Evolutionary conservation across 768 basidiomycete species (phyloP).

Genomic region (Podaxis sp.): DNA sequence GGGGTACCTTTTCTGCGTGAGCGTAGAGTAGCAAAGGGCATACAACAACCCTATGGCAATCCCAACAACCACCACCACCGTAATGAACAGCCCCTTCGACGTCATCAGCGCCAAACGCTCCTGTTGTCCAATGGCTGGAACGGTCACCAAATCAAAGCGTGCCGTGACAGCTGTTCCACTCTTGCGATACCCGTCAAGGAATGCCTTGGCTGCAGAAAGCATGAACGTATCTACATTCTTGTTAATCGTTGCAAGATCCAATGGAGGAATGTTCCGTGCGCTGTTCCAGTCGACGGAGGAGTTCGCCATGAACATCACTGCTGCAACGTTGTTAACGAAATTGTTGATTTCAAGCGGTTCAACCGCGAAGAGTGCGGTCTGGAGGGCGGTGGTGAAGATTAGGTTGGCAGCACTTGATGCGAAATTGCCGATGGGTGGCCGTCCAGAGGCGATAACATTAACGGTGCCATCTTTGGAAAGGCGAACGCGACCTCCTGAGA

Average conservation of each 20-base stretch:
- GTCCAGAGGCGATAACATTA: not conserved
- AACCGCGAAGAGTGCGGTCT: not conserved
- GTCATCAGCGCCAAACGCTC: slow-evolving; percentile 6
- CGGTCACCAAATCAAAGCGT: not conserved
- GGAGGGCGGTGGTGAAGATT: slow-evolving; percentile 6
- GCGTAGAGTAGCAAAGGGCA: not conserved
- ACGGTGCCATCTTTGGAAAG: slow-evolving; percentile 1
- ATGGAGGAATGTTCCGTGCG: slow-evolving; percentile 1
- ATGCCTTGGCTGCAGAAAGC: slow-evolving; percentile 15
- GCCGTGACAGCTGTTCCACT: not conserved
- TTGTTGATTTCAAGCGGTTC: not conserved
- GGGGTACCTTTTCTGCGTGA: slow-evolving; percentile 5
- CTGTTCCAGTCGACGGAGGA: slow-evolving; percentile 6
- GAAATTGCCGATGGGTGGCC: slow-evolving; percentile 6
- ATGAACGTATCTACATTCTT: slow-evolving; percentile 14
- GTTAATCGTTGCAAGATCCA: slow-evolving; percentile 3
- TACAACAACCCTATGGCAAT: slow-evolving; percentile 1
- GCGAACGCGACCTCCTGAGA: slow-evolving; percentile 8
- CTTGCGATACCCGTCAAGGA: slow-evolving; percentile 14
- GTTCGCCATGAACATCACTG: slow-evolving; percentile 12
- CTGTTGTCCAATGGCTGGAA: slow-evolving; percentile 3
- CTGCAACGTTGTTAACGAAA: slow-evolving; percentile 9
- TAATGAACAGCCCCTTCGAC: slow-evolving; percentile 7
- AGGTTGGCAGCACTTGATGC: slow-evolving; percentile 9
- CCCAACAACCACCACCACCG: not conserved